A percentile compares a stretch with the other conserved stretches of the same genome.
phyloP scores from a whole-genome alignment of 345 rosid genomes.

The Eucalyptus grandis region DNA sequence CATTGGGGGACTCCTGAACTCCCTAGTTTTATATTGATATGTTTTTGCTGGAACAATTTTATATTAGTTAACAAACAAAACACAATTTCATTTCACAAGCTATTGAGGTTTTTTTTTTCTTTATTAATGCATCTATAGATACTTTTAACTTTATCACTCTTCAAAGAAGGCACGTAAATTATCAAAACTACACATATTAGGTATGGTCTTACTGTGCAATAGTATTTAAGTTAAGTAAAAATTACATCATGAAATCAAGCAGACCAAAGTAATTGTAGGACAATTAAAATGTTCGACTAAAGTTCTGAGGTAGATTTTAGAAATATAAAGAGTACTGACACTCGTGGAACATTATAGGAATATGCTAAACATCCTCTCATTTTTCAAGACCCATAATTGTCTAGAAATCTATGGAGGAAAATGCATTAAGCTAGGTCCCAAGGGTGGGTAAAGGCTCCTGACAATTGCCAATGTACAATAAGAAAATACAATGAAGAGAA shows the following conservation, averaged over 20 bases:
- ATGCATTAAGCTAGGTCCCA: too few relatives aligned
- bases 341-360: too few relatives aligned
- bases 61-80: background rate
- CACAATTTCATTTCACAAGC: background rate
- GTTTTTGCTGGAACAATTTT: background rate
- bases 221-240: background rate
- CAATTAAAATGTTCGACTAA: too few relatives aligned
- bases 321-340: too few relatives aligned
- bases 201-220: background rate
- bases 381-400: too few relatives aligned
- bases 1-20: background rate
- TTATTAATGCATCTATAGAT: background rate
- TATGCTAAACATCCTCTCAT: too few relatives aligned
- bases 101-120: background rate
- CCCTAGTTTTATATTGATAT: background rate
- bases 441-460: background rate
- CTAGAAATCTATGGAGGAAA: too few relatives aligned
- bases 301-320: too few relatives aligned
- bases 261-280: background rate
- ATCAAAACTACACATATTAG: background rate
- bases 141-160: background rate
- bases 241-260: background rate
- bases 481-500: background rate
- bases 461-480: background rate
- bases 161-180: background rate